phyloP scores from a whole-genome alignment of 805 yeast genomes.

The Wickerhamomyces silvicola region DNA sequence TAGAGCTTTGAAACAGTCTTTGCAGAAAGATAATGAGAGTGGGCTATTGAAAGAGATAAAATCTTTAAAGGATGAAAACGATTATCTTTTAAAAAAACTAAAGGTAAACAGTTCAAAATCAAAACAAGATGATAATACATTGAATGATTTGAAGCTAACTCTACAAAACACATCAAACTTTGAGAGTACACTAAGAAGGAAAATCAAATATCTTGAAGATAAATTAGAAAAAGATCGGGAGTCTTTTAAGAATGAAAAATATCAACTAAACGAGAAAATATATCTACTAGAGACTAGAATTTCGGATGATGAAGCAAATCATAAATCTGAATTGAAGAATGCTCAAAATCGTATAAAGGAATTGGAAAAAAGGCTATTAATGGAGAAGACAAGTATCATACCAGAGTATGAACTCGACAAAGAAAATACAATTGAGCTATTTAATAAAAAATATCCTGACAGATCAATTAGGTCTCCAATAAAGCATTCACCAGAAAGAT shows the following conservation, averaged over 20 bases:
- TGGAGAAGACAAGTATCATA: not conserved
- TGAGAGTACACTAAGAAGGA: conserved; percentile 14
- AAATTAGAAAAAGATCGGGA: conserved; percentile 18
- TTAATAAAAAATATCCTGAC: conserved; percentile 4
- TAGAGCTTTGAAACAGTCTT: conserved; percentile 24
- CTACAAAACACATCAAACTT: conserved; percentile 9
- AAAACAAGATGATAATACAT: conserved; percentile 10
- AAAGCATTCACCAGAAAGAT: conserved; percentile 2
- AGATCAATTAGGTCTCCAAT: not conserved
- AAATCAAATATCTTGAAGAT: conserved; percentile 20
- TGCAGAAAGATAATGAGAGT: not conserved
- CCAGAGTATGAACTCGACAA: conserved; percentile 1
- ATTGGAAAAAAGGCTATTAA: conserved; percentile 18
- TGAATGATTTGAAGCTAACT: conserved; percentile 9
- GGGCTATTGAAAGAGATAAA: conserved; percentile 7
- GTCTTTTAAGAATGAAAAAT: conserved; percentile 23
- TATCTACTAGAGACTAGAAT: conserved; percentile 19
- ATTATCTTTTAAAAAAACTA: too few relatives aligned
- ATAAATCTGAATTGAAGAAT: conserved; percentile 18
- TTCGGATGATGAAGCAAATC: conserved; percentile 18
- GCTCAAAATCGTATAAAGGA: conserved; percentile 24
- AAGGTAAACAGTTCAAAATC: conserved; percentile 8
- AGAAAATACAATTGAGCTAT: conserved; percentile 5
- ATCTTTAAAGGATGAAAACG: conserved; percentile 9
- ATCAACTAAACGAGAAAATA: conserved; percentile 22